Percentiles rank a stretch among this genome's conserved stretches.
phyloP scores from a whole-genome alignment of 306 rosid species.

The Cucurbita maxima region DNA sequence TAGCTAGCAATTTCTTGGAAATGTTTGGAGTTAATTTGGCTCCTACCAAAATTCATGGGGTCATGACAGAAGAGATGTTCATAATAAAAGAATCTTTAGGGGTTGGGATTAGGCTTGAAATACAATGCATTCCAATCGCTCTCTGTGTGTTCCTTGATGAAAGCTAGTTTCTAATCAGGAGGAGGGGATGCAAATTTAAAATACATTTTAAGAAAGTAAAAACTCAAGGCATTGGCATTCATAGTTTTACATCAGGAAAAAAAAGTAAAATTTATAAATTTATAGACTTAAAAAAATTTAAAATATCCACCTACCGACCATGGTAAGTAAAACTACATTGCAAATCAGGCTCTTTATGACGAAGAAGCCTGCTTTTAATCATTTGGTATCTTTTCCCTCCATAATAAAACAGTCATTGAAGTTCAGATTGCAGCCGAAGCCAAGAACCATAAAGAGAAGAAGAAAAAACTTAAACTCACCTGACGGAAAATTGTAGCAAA shows the following conservation, averaged over 20 bases:
- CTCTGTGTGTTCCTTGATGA: background rate
- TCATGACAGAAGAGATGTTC: background rate
- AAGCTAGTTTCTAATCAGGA: background rate
- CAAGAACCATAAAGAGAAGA: background rate
- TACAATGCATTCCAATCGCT: background rate
- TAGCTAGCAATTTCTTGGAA: no score
- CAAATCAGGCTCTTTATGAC: background rate
- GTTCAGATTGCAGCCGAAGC: background rate
- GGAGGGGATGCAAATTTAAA: background rate
- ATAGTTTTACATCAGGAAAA: background rate
- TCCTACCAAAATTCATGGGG: background rate
- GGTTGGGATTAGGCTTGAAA: background rate
- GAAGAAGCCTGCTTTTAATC: background rate
- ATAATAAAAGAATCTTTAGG: background rate
- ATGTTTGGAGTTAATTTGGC: background rate
- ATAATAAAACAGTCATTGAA: background rate
- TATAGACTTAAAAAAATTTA: no score
- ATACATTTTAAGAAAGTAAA: background rate
- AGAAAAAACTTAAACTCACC: slow-evolving; percentile 17
- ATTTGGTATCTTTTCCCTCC: background rate
- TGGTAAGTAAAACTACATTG: background rate
- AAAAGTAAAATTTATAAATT: no score
- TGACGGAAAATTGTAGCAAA: slow-evolving; percentile 69
- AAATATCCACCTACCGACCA: background rate
- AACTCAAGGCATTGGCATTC: background rate